Base-by-base conservation (phyloP, 768 basidiomycete species). In the Albatrellus ellisii region DNA sequence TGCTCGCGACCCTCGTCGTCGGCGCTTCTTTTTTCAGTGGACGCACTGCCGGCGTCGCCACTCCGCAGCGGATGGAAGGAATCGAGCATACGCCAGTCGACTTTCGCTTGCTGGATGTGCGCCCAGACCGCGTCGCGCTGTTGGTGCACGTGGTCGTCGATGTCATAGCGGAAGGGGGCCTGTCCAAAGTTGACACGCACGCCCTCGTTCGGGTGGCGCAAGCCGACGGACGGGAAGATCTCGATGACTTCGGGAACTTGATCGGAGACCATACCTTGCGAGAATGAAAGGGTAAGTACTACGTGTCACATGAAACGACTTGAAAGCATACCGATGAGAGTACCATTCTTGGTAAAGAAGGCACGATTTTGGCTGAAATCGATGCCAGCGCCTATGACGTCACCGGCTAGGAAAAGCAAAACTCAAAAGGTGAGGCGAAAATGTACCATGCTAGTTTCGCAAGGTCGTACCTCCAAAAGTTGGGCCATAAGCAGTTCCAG, bases 321-420 rank as follows among this genome's bases (percentile, higher is more conserved):
- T 17, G 22, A 27, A 6, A 27, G 20, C 53, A 28, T 53, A 82
- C 85, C 79, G 34, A 89, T 66, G 48, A 77, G 67, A 12, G 65
- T 59, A 10, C 88, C 86, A 45, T 94, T 94, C 64, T 84, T 90
- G 24, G 91, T 95, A 57, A 81, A 95, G 61, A 97, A 95, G 0
- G 77, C 79, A 42, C 71, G 69, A 44, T 84, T 70, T 15, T 72
- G 75, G 33, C 77, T 79, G 55, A 90, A 95, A 60, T 97, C 89
- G 45, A 98, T 70, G 1, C 94, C 94, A 54, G 90, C 94, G 9
- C 94, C 94, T 45, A 99, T 71, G 20, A 80, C 62, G 57, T 99
- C 94, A 6, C 82, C 84, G 33, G 77, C 90, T 92, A 17, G 34
- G 17, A 20, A 36, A 51, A 8, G 45, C 45, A 36, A 32, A n/a